Base-by-base conservation (phyloP, 768 basidiomycete genomes). In the Krasilnikovozyma curviuscula region DNA sequence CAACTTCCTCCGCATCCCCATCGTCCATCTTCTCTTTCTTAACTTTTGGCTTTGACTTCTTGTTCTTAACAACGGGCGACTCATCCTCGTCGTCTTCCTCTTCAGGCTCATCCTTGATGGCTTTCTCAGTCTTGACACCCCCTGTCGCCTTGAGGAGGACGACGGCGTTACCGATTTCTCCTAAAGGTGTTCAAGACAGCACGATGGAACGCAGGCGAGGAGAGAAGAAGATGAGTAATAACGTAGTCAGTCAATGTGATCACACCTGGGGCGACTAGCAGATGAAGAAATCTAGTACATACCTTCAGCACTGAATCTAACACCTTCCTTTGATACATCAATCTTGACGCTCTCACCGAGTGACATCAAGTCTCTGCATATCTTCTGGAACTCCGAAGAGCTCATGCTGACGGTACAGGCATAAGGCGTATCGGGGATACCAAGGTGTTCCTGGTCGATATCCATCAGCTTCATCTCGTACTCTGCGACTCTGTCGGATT, bases 391-490 rank as follows among this genome's bases (percentile, higher is more conserved):
- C 63, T 98, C 93, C 30, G 70, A 50, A 0, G 86, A 75, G 7
- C 82, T 74, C 76, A 98, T 78, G 18, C 78, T 78, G 40, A 97
- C 78, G 48, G 81, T 79, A 3, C 85, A 84, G 58, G 97, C 91
- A 65, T 97, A 98, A 42, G 89, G 81, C 2, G 93, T 98, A 55
- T 95, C 89, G 14, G 93, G 93, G 59, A 97, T 97, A 40, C 81
- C 80, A 44, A 97, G 79, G 38, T 76, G 78, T 66, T 98, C 93
- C 21, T 83, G 71, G 64, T 98, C 91, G 61, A 98, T 98, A 59
- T 97, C 91, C 91, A 98, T 95, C 45, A 97, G 76, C 65, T 97
- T 97, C 81, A 98, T 84, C 57, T 93, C 88, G 67, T 98, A 98
- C 63, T 95, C 85, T 23, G 88, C 86, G 45, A 97, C 79, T 54